A percentile compares a stretch with the other conserved stretches of the same genome.
Conservation (phyloP, 1,284 basidiomycete genomes). For the Volvariella volvacea region DNA sequence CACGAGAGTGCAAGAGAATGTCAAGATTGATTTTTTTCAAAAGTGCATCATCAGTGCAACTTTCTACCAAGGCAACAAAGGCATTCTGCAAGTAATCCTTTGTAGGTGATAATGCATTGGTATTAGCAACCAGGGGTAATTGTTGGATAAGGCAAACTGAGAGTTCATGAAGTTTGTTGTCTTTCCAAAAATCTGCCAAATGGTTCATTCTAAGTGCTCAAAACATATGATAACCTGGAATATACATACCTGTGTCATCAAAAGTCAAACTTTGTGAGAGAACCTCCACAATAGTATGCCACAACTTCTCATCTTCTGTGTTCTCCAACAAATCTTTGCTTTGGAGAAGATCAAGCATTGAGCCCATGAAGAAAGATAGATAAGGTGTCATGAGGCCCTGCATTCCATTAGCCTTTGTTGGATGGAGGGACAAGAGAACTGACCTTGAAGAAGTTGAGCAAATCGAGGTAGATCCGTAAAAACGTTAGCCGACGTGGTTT, state of each 20-base stretch:
- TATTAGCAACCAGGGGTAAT: constrained; percentile 41
- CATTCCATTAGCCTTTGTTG: neutral
- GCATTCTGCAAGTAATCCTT: constrained; percentile 39
- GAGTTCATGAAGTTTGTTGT: constrained; percentile 67
- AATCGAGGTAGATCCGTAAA: constrained; percentile 61
- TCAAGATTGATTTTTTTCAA: constrained; percentile 80
- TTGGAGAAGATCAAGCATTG: constrained; percentile 62
- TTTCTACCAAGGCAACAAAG: constrained; percentile 48
- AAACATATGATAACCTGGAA: neutral
- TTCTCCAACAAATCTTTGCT: constrained; percentile 30
- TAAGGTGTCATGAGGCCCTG: constrained; percentile 89
- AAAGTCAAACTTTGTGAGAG: constrained; percentile 67
- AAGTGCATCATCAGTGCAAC: constrained; percentile 51
- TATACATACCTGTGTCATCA: constrained; percentile 73
- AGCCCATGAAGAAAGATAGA: constrained; percentile 70
- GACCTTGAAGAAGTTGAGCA: constrained; percentile 85
- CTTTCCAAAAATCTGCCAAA: constrained; percentile 78
- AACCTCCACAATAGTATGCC: constrained; percentile 59
- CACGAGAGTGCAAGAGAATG: constrained; percentile 84
- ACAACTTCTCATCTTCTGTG: constrained; percentile 30
- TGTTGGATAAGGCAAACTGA: constrained; percentile 58
- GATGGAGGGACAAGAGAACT: constrained; percentile 9
- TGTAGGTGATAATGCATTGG: neutral
- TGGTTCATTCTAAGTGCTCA: neutral
- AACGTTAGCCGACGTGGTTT: constrained; percentile 46